Base-by-base conservation (phyloP, 1,139 yeast species). In the Candida buenavistaensis region DNA sequence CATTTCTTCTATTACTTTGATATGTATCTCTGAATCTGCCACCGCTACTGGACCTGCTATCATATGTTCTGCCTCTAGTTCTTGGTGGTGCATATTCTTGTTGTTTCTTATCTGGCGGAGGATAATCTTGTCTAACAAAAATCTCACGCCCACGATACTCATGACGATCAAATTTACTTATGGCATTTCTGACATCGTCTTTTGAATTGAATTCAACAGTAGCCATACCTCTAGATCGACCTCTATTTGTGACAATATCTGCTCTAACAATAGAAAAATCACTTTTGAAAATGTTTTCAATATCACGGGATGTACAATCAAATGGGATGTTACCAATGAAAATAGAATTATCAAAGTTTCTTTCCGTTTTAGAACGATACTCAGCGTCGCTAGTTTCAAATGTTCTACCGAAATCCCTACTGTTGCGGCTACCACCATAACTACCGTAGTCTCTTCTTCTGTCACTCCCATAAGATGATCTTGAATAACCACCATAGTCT, bases 141-240 rank as follows among this genome's bases (percentile, higher is more conserved):
- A 92, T 84, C 50, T 80, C 82, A 56, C 98, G 80, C 11, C 92
- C 96, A 54, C 72, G 67, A 46, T 83, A 76, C 33, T 69, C 73
- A 22, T 77, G 70, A 53, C 85, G 84, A 59, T 87, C 85, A 52
- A 75, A 82, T 47, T 78, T 72, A 36, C 69, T 66, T 46, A 92
- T 88, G 15, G 97, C 97, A 24, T 67, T 72, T 37, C 72, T 75
- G 3, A 90, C 97, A 40, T 80, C 87, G 14, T 76, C 82, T 38
- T 73, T 68, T 35, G 70, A 68, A 10, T 80, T 68, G 53, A 84
- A 92, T 59, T 92, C 97, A 26, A 92, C 97, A 13, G 96, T 87
- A 33, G 90, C 94, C 92, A 82, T 84, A 45, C 98, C 90, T 65
- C 94, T 71, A 59, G 90, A 83, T 51, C 87, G 86, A 37, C 95